Base-by-base conservation (phyloP, 1,284 basidiomycete species). In the Cryptococcus amylolentus region DNA sequence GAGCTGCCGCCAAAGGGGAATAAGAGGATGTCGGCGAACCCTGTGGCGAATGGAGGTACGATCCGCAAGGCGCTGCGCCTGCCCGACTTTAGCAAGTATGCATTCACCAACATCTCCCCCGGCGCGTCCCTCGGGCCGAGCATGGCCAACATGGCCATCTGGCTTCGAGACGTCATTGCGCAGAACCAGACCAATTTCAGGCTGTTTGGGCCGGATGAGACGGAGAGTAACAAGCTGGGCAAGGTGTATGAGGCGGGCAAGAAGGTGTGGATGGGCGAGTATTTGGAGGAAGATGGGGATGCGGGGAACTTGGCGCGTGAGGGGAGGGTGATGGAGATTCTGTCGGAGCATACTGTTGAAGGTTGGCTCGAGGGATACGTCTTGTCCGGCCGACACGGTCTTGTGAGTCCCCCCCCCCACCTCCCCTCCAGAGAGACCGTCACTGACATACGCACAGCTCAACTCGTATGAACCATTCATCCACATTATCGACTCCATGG, bases 381-480 rank as follows among this genome's bases (percentile, higher is more conserved):
- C 50, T 54, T 70, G 10, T 78, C 77, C 13, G 79, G 89, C 16
- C 83, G 91, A 41, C 88, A 88, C 2, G 88, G 84, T 37, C 79
- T 93, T 13, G 41, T 42, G 7, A 42, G 41, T 6, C 6, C 41
- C 6, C n/a, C 12, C 8, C n/a, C n/a, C 23, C n/a, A 4, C 12
- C n/a, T 1, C n/a, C 41, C 41, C n/a, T 2, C 4, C 9, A 9
- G n/a, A 14, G 12, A 14, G 3, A 10, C n/a, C n/a, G 5, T 13
- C n/a, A 6, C 41, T 42, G 16, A 42, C 12, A 16, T n/a, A 4
- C 41, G 12, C 23, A 14, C 20, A 42, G 39, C 89, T 93, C 83
- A 89, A 90, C 13, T 86, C 84, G 49, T 94, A 94, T 76, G 91
- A 94, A 72, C 86, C 89, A 0, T 92, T 91, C 81, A 78, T 91